A percentile compares a stretch with the other conserved stretches of the same genome.
phyloP scores from a whole-genome alignment of 768 basidiomycete genomes.

The Phanerochaete sordida region DNA sequence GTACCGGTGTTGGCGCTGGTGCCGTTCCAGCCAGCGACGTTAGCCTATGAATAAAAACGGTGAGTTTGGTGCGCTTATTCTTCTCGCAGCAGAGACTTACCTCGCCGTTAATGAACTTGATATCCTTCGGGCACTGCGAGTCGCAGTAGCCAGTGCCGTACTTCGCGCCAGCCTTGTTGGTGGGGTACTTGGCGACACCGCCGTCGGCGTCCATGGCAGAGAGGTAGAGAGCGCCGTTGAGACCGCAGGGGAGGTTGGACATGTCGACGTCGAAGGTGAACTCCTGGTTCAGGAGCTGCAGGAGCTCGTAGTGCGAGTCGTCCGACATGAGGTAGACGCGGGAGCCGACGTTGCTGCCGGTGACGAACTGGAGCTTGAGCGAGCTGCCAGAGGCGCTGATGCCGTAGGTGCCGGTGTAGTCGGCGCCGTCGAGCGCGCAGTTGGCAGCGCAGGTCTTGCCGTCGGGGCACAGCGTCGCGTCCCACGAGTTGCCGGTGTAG shows the following conservation, averaged over 20 bases:
- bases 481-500: conserved; percentile 53
- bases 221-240: conserved; percentile 52
- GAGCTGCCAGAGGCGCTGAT: conserved; percentile 24
- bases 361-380: conserved; percentile 25
- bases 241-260: conserved; percentile 40
- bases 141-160: conserved; percentile 51
- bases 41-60: conserved; percentile 33
- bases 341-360: conserved; percentile 25
- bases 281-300: conserved; percentile 48
- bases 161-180: conserved; percentile 52
- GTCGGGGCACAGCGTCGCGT: conserved; percentile 45
- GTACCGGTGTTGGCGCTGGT: conserved; percentile 40
- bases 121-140: conserved; percentile 49
- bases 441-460: conserved; percentile 37
- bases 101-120: conserved; percentile 52
- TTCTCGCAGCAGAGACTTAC: conserved; percentile 24
- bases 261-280: conserved; percentile 42
- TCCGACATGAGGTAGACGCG: conserved; percentile 45
- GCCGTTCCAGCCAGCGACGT: conserved; percentile 40
- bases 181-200: conserved; percentile 39
- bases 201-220: conserved; percentile 52
- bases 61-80: background rate
- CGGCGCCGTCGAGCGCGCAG: conserved; percentile 26
- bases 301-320: conserved; percentile 37
- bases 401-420: conserved; percentile 26